Percentiles rank a stretch among this genome's conserved stretches.
Conservation (phyloP, 2,329 filamentous ascomycete genomes). For the Chaetomiaceae sp. region DNA sequence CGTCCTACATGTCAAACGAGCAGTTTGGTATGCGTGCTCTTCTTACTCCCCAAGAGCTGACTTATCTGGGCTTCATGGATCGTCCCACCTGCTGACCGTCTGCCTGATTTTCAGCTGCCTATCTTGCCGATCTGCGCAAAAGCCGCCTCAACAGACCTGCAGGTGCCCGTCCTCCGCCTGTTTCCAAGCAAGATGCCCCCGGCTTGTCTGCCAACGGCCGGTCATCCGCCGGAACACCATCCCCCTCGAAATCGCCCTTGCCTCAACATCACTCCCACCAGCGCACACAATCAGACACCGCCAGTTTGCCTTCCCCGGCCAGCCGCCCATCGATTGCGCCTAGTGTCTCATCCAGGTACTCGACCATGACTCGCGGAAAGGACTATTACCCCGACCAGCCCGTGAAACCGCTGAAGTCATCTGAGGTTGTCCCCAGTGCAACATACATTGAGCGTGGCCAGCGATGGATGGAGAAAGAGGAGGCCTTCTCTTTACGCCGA, state of each 20-base stretch:
- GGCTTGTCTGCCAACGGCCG: slow-evolving; percentile 31
- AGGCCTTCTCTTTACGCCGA: slow-evolving; percentile 63
- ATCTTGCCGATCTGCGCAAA: slow-evolving; percentile 66
- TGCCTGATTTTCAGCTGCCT: slow-evolving; percentile 50
- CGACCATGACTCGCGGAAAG: slow-evolving; percentile 42
- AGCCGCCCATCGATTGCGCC: slow-evolving; percentile 40
- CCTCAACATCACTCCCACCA: slow-evolving; percentile 33
- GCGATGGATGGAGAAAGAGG: slow-evolving; percentile 77
- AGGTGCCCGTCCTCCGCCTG: slow-evolving; percentile 62
- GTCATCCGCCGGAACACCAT: slow-evolving; percentile 28
- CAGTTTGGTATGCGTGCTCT: slow-evolving; percentile 54
- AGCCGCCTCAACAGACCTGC: slow-evolving; percentile 64
- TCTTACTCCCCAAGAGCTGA: too few relatives aligned
- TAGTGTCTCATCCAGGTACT: slow-evolving; percentile 50
- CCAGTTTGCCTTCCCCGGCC: slow-evolving; percentile 26
- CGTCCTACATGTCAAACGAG: slow-evolving; percentile 62
- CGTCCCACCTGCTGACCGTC: slow-evolving; percentile 8
- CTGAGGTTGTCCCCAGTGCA: slow-evolving; percentile 59
- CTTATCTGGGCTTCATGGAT: slow-evolving; percentile 1
- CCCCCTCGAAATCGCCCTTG: slow-evolving; percentile 33
- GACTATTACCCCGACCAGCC: slow-evolving; percentile 49
- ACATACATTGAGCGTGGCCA: slow-evolving; percentile 70
- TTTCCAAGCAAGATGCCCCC: slow-evolving; percentile 33
- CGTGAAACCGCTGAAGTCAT: slow-evolving; percentile 48
- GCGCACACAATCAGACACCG: slow-evolving; percentile 30